phyloP scores from a whole-genome alignment of 2,329 filamentous ascomycete species.

The Alternaria rosae region DNA sequence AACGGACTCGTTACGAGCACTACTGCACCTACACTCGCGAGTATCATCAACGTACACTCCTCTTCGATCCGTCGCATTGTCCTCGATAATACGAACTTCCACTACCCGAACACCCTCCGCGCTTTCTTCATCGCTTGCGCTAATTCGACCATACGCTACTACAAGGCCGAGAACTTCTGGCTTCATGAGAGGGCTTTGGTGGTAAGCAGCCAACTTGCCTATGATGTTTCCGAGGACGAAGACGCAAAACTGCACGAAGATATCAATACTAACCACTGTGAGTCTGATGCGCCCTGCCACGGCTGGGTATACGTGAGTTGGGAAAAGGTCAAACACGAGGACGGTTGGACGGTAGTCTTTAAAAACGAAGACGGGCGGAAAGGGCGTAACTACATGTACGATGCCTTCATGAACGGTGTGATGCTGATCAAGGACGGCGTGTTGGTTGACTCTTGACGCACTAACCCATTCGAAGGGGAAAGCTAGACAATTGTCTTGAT shows the following conservation, averaged over 20 bases:
- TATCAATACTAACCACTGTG: background rate
- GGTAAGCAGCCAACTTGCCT: background rate
- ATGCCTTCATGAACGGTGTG: background rate
- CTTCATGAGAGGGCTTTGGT: background rate
- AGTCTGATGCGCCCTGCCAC: background rate
- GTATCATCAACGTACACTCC: slow-evolving; percentile 5
- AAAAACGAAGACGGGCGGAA: background rate
- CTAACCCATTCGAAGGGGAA: too few species aligned
- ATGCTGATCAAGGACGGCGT: background rate
- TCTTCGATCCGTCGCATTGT: slow-evolving; percentile 3
- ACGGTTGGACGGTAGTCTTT: background rate
- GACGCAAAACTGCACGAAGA: background rate
- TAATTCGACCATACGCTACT: slow-evolving; percentile 2
- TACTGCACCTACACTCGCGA: slow-evolving; percentile 7
- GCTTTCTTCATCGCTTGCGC: slow-evolving; percentile 7
- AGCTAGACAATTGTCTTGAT: too few species aligned
- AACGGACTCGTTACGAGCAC: slow-evolving; percentile 12
- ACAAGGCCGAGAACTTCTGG: background rate
- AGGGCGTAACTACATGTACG: background rate
- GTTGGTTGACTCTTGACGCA: background rate
- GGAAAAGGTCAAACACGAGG: background rate
- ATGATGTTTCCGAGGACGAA: background rate
- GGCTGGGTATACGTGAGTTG: slow-evolving; percentile 8
- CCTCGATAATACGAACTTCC: slow-evolving; percentile 8
- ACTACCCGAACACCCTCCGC: slow-evolving; percentile 9